Percentiles rank a stretch among this genome's conserved stretches.
These are phyloP conservation scores for Curvularia spicifera DNA, from an alignment of 2,329 filamentous ascomycete species.

Conservation along the genomic window DNA sequence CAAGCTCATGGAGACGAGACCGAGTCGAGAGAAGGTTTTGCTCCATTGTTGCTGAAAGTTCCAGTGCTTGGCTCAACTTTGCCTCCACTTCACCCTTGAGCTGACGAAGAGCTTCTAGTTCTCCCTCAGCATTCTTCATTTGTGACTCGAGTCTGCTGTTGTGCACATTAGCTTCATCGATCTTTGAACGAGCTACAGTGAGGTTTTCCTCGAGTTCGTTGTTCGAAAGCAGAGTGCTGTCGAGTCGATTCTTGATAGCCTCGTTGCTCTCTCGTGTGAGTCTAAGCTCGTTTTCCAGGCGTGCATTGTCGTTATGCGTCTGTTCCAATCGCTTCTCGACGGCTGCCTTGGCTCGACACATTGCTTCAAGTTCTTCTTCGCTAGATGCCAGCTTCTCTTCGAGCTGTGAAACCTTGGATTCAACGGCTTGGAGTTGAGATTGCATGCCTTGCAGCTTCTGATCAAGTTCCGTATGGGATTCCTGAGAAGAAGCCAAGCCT, in stretches of 20 bases:
- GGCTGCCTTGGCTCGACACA: constrained; percentile 22
- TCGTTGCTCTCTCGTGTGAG: constrained; percentile 20
- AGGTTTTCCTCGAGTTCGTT: constrained; percentile 29
- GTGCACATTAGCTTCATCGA: constrained; percentile 22
- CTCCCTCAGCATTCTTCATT: constrained; percentile 14
- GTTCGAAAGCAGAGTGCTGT: constrained; percentile 13
- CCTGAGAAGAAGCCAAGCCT: constrained; percentile 22
- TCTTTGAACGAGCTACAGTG: constrained; percentile 16
- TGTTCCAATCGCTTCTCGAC: constrained; percentile 27
- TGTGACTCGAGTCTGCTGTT: constrained; percentile 21
- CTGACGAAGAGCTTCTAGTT: constrained; percentile 25
- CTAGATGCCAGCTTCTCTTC: constrained; percentile 17
- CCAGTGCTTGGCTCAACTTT: constrained; percentile 14
- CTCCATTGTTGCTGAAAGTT: constrained; percentile 7
- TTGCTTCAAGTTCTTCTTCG: constrained; percentile 28
- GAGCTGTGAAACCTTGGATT: constrained; percentile 19
- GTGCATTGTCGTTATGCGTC: constrained; percentile 16
- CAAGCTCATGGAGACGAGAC: constrained; percentile 16
- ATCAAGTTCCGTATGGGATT: constrained; percentile 24
- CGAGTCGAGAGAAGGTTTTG: constrained; percentile 19
- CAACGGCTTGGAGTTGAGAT: constrained; percentile 22
- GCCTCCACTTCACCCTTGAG: constrained; percentile 21
- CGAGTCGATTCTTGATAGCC: constrained; percentile 21
- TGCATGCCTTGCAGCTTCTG: constrained; percentile 22
- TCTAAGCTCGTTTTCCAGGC: constrained; percentile 31